Conservation (phyloP, 1,284 basidiomycete species). For the Malassezia brasiliensis region DNA sequence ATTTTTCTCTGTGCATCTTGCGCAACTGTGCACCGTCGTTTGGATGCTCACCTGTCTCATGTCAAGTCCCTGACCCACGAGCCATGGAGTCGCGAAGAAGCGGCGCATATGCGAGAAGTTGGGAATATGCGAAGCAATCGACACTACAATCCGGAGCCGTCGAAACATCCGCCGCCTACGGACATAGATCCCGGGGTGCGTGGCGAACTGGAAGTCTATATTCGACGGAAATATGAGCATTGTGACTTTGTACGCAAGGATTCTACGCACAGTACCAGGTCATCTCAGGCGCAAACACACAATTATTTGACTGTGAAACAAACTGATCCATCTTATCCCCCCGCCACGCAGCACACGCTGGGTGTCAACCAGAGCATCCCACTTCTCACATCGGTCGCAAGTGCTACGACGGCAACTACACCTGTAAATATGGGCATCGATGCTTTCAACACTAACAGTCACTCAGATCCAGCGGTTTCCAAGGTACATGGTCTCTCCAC, state of each 20-base stretch:
- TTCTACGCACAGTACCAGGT: no score
- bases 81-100: constrained; percentile 72
- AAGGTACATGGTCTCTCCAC: no score
- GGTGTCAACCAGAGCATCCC: no score
- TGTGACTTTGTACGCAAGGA: constrained; percentile 21
- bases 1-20: constrained; percentile 58
- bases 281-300: background rate
- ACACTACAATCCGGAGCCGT: constrained; percentile 57
- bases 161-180: constrained; percentile 64
- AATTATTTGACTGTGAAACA: no score
- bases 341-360: no score
- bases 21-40: constrained; percentile 75
- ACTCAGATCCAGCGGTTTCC: no score
- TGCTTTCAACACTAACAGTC: no score
- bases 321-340: no score
- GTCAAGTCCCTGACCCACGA: constrained; percentile 76
- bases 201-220: constrained; percentile 72
- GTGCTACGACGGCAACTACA: no score
- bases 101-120: constrained; percentile 63
- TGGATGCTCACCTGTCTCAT: constrained; percentile 57
- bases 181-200: constrained; percentile 67
- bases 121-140: constrained; percentile 69
- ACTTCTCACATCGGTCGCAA: no score
- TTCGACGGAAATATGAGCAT: constrained; percentile 57
- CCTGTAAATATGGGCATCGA: no score